Evolutionary conservation across 768 basidiomycete species (phyloP).

Genomic region (Lactarius sp.): DNA sequence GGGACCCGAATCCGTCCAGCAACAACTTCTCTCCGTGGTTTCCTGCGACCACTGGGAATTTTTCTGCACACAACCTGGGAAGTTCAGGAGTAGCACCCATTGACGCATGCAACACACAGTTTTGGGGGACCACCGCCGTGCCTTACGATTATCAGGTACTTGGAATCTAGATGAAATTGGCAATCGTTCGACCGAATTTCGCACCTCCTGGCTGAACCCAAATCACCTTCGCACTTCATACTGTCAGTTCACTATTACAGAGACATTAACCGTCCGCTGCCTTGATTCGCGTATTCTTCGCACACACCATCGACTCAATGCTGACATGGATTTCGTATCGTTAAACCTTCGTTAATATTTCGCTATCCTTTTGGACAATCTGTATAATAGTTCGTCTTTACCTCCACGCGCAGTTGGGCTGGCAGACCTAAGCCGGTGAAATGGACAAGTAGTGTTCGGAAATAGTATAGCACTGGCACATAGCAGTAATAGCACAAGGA

Average conservation of each 20-base stretch:
- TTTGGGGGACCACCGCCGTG: conserved; percentile 57
- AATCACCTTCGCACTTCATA: not conserved
- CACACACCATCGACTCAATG: not conserved
- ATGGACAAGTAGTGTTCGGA: no score
- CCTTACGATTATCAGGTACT: conserved; percentile 71
- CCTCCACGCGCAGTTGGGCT: no score
- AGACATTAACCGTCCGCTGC: not conserved
- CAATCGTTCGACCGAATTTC: not conserved
- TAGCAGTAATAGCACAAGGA: no score
- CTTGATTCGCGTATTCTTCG: not conserved
- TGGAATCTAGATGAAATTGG: conserved; percentile 12
- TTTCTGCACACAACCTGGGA: conserved; percentile 59
- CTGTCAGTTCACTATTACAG: not conserved
- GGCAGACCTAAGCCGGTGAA: no score
- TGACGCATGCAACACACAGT: conserved; percentile 57
- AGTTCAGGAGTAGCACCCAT: conserved; percentile 46
- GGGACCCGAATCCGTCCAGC: conserved; percentile 55
- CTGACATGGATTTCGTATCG: not conserved
- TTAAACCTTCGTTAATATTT: not conserved
- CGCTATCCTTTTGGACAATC: not conserved
- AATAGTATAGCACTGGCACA: no score
- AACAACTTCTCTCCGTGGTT: conserved; percentile 47
- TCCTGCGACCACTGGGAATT: conserved; percentile 44
- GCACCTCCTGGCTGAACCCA: not conserved
- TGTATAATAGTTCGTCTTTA: no score